Evolutionary conservation across 2,329 filamentous ascomycete genomes (phyloP).

Genomic region (Ophioceras dolichostomum): DNA sequence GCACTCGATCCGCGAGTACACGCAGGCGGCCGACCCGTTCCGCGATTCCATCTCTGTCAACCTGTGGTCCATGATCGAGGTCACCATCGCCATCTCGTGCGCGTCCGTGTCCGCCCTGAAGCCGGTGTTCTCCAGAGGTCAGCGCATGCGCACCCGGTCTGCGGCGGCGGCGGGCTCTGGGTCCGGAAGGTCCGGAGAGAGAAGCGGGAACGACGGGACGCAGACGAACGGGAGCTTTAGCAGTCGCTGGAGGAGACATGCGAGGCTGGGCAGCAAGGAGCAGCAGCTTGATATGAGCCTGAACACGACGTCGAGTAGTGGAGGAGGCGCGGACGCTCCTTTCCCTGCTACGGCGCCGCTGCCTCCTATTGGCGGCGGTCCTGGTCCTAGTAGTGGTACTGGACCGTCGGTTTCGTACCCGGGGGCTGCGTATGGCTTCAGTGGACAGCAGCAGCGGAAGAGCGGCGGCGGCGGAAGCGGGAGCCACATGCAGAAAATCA

Average conservation of each 20-base stretch:
- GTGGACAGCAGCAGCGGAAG: background rate
- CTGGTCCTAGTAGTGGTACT: too few species aligned
- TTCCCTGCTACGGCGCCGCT: background rate
- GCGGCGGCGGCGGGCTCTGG: background rate
- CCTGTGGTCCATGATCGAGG: constrained; percentile 33
- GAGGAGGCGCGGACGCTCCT: background rate
- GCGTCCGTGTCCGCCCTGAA: constrained; percentile 36
- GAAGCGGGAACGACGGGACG: too few species aligned
- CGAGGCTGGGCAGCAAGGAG: background rate
- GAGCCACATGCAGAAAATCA: too few species aligned
- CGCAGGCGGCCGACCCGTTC: constrained; percentile 21
- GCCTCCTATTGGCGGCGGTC: background rate
- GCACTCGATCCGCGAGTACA: constrained; percentile 25
- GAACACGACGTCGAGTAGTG: background rate
- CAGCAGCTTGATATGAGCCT: background rate
- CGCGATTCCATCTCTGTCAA: constrained; percentile 21
- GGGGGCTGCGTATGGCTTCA: background rate
- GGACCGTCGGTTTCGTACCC: too few species aligned
- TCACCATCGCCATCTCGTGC: constrained; percentile 36
- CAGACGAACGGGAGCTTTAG: background rate
- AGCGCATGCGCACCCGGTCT: background rate
- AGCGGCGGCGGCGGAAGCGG: background rate
- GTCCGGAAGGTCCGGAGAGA: too few species aligned
- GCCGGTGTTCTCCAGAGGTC: constrained; percentile 17
- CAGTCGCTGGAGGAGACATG: background rate